Conservation (phyloP, 495 filamentous ascomycete species). For the Hamigera avellanea region DNA sequence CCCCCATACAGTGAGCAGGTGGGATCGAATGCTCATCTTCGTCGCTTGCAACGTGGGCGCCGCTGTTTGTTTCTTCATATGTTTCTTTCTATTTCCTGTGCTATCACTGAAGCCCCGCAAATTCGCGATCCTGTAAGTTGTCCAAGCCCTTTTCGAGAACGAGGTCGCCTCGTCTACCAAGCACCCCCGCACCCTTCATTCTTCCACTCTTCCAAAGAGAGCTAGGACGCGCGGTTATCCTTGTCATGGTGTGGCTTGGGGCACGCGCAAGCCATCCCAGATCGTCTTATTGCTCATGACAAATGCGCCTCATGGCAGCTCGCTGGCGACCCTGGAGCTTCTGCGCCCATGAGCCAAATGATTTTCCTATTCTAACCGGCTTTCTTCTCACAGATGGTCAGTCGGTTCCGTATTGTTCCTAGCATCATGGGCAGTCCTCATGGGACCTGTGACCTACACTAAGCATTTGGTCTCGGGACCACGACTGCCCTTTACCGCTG, state of each 20-base stretch:
- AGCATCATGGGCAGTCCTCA: conserved; percentile 84
- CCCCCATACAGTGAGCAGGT: conserved; percentile 69
- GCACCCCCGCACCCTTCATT: no score
- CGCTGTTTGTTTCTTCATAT: conserved; percentile 80
- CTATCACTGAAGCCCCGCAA: conserved; percentile 72
- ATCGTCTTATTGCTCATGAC: not conserved
- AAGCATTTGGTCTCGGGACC: conserved; percentile 76
- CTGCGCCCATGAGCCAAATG: not conserved
- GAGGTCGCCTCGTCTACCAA: no score
- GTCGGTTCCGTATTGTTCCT: conserved; percentile 86
- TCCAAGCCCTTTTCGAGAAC: conserved; percentile 1
- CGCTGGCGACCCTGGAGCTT: no score
- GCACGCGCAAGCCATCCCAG: not conserved
- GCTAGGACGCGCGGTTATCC: not conserved
- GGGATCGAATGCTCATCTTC: conserved; percentile 92
- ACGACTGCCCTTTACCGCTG: conserved; percentile 86
- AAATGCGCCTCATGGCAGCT: not conserved
- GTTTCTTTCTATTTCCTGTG: conserved; percentile 79
- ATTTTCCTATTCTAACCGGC: conserved; percentile 14
- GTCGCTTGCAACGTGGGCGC: conserved; percentile 85
- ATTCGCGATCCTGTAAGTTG: conserved; percentile 90
- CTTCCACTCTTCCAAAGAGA: no score
- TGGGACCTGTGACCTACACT: conserved; percentile 74
- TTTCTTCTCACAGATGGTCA: conserved; percentile 60
- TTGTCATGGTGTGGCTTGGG: not conserved